A percentile compares a stretch with the other conserved stretches of the same genome.
These are phyloP conservation scores for Apiotrichum porosum DNA, from an alignment of 1,284 basidiomycete species.

Conservation along the genomic window DNA sequence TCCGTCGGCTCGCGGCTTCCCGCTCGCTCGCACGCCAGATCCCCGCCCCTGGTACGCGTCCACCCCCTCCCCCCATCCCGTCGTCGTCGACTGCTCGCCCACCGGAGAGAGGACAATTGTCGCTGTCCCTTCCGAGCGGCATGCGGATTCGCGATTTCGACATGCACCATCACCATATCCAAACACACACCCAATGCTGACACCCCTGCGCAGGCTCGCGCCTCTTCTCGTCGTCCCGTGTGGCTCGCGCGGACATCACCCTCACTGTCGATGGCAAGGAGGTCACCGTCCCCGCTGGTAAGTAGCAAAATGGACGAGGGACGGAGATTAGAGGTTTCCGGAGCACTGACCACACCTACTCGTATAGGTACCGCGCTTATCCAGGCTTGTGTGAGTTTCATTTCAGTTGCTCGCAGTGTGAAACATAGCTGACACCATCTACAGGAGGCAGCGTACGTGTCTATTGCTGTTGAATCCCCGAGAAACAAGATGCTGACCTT, in stretches of 20 bases:
- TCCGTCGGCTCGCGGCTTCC: constrained; percentile 28
- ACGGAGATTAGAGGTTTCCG: constrained; percentile 6
- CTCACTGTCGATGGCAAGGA: constrained; percentile 89
- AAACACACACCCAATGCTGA: neutral
- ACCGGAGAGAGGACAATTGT: neutral
- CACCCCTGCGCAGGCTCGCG: constrained; percentile 25
- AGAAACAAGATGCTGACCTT: neutral
- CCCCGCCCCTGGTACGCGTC: constrained; percentile 7
- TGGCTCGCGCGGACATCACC: constrained; percentile 71
- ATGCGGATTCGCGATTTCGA: too few relatives aligned
- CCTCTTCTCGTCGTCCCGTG: constrained; percentile 38
- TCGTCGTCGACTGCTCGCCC: neutral
- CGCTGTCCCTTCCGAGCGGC: too few relatives aligned
- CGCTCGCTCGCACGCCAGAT: constrained; percentile 23
- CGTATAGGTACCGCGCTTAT: constrained; percentile 93
- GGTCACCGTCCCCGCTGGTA: constrained; percentile 87
- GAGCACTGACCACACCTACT: constrained; percentile 8
- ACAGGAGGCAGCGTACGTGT: constrained; percentile 31
- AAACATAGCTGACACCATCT: constrained; percentile 7
- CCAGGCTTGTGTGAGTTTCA: constrained; percentile 76
- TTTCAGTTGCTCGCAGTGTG: too few relatives aligned
- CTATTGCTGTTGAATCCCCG: neutral
- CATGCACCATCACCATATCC: neutral
- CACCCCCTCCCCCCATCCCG: neutral
- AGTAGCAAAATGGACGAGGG: constrained; percentile 13